Conservation (phyloP, 202 grass and related monocot genomes). For the Zoysia matrella region DNA sequence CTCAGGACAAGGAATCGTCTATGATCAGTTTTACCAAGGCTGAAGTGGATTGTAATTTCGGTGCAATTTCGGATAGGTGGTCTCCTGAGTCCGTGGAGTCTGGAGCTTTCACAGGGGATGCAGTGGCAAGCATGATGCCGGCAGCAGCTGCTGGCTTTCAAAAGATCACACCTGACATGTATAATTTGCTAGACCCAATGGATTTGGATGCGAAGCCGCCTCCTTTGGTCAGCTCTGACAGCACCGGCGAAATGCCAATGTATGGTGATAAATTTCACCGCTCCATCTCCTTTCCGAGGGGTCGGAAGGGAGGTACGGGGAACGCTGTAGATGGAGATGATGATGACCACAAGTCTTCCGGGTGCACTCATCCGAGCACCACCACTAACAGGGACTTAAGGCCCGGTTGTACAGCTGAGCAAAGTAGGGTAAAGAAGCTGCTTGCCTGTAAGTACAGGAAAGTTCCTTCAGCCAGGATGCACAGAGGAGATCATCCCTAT, state of each 20-base stretch:
- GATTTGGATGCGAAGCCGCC: conserved; percentile 71
- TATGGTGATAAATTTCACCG: conserved; percentile 51
- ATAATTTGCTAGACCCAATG: conserved; percentile 61
- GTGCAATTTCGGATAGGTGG: conserved; percentile 49
- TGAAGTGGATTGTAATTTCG: conserved; percentile 46
- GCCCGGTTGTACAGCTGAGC: conserved; percentile 58
- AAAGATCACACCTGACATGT: conserved; percentile 61
- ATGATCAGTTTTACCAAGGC: conserved; percentile 47
- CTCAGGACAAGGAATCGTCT: conserved; percentile 55
- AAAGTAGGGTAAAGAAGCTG: conserved; percentile 70
- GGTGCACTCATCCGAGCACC: conserved; percentile 79
- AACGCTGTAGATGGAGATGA: conserved; percentile 78
- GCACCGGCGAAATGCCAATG: conserved; percentile 76
- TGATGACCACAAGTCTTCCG: conserved; percentile 84
- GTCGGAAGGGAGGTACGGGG: conserved; percentile 51
- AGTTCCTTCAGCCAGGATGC: conserved; percentile 48
- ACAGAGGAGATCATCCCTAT: conserved; percentile 64
- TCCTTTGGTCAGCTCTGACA: conserved; percentile 89
- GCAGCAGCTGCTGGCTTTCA: conserved; percentile 7
- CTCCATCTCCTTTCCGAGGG: conserved; percentile 57
- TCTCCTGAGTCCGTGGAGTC: conserved; percentile 52
- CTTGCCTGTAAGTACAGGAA: conserved; percentile 68
- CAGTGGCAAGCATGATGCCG: conserved; percentile 41
- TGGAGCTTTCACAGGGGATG: conserved; percentile 55
- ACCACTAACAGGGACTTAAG: conserved; percentile 63